Percentiles rank a stretch among this genome's conserved stretches.
Evolutionary conservation across 306 rosid species (phyloP).

Genomic region (Trifolium repens): DNA sequence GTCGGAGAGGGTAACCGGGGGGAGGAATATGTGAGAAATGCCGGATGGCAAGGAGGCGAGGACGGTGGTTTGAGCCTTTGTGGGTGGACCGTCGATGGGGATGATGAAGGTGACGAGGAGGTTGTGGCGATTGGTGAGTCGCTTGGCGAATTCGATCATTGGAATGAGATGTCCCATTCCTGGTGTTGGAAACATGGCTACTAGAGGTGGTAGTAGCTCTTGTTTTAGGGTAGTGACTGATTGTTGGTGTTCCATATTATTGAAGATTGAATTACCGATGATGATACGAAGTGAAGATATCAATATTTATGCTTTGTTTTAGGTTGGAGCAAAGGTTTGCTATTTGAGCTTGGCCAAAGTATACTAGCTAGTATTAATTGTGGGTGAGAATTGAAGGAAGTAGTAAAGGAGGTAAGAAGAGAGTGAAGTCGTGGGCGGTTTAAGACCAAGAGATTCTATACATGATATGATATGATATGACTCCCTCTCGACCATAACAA

Average conservation of each 20-base stretch:
- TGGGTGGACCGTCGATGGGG: conserved; percentile 61
- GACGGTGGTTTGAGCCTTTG: conserved; percentile 53
- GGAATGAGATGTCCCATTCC: conserved; percentile 94
- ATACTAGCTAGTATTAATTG: no score
- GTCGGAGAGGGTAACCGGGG: conserved; percentile 29
- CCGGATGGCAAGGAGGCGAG: conserved; percentile 41
- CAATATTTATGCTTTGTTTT: neutral
- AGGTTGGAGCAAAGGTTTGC: neutral
- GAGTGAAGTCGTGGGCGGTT: neutral
- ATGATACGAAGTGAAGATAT: neutral
- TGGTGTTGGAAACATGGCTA: conserved; percentile 67
- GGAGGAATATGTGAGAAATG: conserved; percentile 46
- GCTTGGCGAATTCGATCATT: conserved; percentile 67
- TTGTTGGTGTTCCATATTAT: neutral
- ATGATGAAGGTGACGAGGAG: conserved; percentile 56
- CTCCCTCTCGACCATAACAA: no score
- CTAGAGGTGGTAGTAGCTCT: conserved; percentile 11
- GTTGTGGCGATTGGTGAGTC: conserved; percentile 47
- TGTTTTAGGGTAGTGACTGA: neutral
- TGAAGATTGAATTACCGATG: neutral
- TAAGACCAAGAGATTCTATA: no score
- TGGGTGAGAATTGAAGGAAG: neutral
- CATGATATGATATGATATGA: no score
- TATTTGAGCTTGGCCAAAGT: neutral
- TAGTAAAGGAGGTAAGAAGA: neutral